Conservation (phyloP, 208 protist species). For the Acanthamoeba pearcei region DNA sequence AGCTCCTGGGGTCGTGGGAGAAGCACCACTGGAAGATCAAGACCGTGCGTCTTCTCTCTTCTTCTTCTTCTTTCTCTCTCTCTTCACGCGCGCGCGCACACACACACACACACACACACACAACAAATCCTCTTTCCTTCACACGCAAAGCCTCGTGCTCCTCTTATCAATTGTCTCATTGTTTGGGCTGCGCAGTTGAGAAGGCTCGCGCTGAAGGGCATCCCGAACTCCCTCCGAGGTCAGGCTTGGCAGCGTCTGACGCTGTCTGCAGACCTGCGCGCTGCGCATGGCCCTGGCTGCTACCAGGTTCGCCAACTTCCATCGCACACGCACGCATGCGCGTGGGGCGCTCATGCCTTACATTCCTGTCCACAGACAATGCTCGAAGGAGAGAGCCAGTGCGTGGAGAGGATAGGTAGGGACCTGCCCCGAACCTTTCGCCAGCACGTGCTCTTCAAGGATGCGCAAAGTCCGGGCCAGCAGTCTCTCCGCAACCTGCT, state of each 20-base stretch:
- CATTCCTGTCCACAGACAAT: neutral
- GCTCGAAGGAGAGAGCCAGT: neutral
- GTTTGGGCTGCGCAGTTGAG: neutral
- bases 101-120: too few species aligned
- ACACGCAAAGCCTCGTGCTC: neutral
- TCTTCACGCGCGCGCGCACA: too few species aligned
- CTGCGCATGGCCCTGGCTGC: neutral
- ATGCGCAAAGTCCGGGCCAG: neutral
- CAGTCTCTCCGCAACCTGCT: neutral
- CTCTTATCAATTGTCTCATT: neutral
- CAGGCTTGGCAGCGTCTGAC: neutral
- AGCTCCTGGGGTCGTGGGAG: neutral
- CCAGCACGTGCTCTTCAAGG: neutral
- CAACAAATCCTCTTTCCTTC: neutral
- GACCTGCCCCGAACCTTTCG: neutral
- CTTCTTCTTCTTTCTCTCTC: neutral
- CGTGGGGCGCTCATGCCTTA: neutral
- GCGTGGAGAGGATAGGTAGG: neutral
- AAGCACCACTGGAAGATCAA: conserved; percentile 1
- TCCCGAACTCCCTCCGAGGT: neutral
- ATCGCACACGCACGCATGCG: neutral
- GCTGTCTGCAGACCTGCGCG: neutral
- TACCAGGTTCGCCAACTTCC: neutral
- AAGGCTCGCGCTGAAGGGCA: neutral
- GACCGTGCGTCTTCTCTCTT: neutral